Conservation (phyloP, 768 basidiomycete species). For the Leccinum aurantiacum region DNA sequence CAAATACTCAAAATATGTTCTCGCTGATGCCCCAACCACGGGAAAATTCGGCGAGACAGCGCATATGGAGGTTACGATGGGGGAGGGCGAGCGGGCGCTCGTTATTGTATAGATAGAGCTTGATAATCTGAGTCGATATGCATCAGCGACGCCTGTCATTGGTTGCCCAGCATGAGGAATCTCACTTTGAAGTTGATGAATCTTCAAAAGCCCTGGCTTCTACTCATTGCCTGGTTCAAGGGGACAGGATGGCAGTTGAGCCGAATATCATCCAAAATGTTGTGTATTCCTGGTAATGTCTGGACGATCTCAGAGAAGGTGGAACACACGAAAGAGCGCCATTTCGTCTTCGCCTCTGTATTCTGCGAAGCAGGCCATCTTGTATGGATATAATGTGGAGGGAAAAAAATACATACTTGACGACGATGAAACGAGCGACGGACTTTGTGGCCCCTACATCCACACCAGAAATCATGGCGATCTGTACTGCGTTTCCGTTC, state of each 20-base stretch:
- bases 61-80: conserved; percentile 83
- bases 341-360: conserved; percentile 91
- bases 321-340: conserved; percentile 39
- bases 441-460: too few relatives aligned
- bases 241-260: conserved; percentile 80
- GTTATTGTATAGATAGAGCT: conserved; percentile 88
- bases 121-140: conserved; percentile 60
- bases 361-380: conserved; percentile 91
- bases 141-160: not conserved
- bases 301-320: conserved; percentile 31
- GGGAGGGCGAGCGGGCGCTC: conserved; percentile 79
- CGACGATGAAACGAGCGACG: too few relatives aligned
- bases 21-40: conserved; percentile 95
- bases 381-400: too few relatives aligned
- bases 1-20: conserved; percentile 95
- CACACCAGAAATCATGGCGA: too few relatives aligned
- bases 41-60: conserved; percentile 82
- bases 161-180: not conserved
- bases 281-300: conserved; percentile 93
- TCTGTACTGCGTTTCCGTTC: too few relatives aligned
- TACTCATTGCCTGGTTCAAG: conserved; percentile 96
- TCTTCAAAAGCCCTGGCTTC: conserved; percentile 97
- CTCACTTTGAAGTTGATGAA: conserved; percentile 86
- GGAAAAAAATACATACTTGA: too few relatives aligned
- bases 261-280: conserved; percentile 86